Conservation (phyloP, 306 rosid species). For the Fagus crenata region DNA sequence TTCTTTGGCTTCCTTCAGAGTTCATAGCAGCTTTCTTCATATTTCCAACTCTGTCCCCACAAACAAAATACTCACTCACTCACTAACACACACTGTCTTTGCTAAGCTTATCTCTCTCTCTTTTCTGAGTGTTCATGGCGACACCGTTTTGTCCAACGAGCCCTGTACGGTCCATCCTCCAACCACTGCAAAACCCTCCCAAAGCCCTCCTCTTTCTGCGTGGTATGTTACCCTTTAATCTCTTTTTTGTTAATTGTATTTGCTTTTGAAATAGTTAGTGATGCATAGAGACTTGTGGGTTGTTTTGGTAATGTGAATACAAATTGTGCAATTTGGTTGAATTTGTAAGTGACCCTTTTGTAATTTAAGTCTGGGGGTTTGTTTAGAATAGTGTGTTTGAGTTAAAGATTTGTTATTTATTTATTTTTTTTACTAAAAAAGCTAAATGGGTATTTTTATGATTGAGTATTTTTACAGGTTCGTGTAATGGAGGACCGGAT, state of each 20-base stretch:
- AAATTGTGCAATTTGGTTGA: not conserved
- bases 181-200: conserved; percentile 42
- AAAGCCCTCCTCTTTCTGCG: conserved; percentile 40
- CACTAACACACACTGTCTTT: not conserved
- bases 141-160: conserved; percentile 54
- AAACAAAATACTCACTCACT: not conserved
- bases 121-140: conserved; percentile 56
- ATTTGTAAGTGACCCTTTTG: not conserved
- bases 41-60: not conserved
- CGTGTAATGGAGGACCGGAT: conserved; percentile 33
- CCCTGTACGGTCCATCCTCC: conserved; percentile 53
- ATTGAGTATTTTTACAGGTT: conserved; percentile 37
- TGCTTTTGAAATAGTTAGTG: not conserved
- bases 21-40: not conserved
- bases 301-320: not conserved
- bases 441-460: conserved; percentile 3
- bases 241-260: not conserved
- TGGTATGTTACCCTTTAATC: conserved; percentile 29
- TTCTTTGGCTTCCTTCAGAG: not conserved
- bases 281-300: not conserved
- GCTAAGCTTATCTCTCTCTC: not conserved
- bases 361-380: not conserved
- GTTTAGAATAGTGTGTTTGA: not conserved
- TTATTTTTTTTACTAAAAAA: no score
- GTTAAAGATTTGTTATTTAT: not conserved